These are phyloP conservation scores for Perilla frutescens DNA, from an alignment of 257 asterid species.

Conservation along the genomic window DNA sequence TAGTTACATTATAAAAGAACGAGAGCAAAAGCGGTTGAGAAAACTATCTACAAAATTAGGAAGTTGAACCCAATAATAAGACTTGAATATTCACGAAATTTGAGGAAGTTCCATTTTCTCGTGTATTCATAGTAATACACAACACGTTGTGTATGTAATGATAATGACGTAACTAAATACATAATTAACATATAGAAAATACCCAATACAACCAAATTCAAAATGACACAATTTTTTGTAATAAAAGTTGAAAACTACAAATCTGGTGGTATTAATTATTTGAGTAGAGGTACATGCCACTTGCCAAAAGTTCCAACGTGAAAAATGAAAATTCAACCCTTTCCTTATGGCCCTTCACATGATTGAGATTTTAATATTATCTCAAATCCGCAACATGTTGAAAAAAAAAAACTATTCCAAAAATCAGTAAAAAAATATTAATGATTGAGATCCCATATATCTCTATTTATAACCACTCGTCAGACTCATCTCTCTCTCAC, in stretches of 20 bases:
- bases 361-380: not conserved
- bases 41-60: no score
- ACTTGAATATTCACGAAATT: no score
- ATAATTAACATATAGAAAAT: not conserved
- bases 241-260: no score
- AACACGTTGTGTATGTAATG: not conserved
- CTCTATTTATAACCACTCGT: not conserved
- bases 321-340: not conserved
- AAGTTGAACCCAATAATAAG: no score
- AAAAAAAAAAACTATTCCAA: no score
- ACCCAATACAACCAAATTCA: not conserved
- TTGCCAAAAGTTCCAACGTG: not conserved
- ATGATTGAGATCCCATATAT: not conserved
- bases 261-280: no score
- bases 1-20: no score
- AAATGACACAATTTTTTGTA: not conserved
- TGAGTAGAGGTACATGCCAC: no score
- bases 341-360: not conserved
- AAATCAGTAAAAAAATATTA: no score
- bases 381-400: not conserved
- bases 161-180: not conserved
- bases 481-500: constrained; percentile 17
- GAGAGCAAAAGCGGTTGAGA: no score
- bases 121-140: not conserved
- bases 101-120: not conserved